A percentile compares a stretch with the other conserved stretches of the same genome.
Conservation (phyloP, 306 rosid genomes). For the Arachis hypogaea region DNA sequence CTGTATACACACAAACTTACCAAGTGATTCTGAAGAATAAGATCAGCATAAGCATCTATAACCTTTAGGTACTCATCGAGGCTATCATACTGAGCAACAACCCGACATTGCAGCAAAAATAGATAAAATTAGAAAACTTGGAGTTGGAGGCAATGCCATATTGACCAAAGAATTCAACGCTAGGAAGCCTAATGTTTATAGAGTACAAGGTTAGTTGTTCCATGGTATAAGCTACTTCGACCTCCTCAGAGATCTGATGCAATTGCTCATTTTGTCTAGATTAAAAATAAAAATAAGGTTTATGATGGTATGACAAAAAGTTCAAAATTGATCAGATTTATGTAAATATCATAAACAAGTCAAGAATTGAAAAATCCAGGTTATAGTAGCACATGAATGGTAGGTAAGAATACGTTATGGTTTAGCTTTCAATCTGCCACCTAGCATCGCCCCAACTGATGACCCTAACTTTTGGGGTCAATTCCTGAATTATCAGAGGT, state of each 20-base stretch:
- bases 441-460: constrained; percentile 9
- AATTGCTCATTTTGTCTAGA: constrained; percentile 3
- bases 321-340: constrained; percentile 23
- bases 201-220: neutral
- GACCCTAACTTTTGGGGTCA: constrained; percentile 22
- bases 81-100: constrained; percentile 59
- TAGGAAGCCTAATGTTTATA: constrained; percentile 7
- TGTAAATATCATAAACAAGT: constrained; percentile 5
- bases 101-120: constrained; percentile 53
- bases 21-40: constrained; percentile 78
- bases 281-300: constrained; percentile 14
- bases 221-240: neutral
- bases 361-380: constrained; percentile 3
- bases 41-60: constrained; percentile 86
- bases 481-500: neutral
- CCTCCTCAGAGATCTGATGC: constrained; percentile 6
- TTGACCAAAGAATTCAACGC: constrained; percentile 16
- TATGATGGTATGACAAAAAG: neutral
- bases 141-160: constrained; percentile 22
- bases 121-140: constrained; percentile 4
- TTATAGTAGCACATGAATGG: neutral
- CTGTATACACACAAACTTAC: constrained; percentile 51
- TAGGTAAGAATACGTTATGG: neutral
- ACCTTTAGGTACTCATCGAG: constrained; percentile 85
- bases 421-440: constrained; percentile 12